Evolutionary conservation across 495 filamentous ascomycete genomes (phyloP).

Genomic region (Penicillium pancosmium): DNA sequence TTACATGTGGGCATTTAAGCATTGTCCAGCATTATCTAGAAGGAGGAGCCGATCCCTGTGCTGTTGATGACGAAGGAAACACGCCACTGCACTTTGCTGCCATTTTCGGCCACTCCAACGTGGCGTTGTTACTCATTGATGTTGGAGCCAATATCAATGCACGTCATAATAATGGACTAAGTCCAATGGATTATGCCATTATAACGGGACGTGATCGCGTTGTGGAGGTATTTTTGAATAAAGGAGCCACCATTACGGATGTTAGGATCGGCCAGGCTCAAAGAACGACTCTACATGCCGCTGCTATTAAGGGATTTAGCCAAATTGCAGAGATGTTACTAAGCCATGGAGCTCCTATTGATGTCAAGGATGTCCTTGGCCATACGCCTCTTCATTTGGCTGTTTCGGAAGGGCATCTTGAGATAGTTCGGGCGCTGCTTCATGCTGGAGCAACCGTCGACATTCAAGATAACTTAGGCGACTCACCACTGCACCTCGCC

Average conservation of each 20-base stretch:
- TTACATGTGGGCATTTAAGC: slow-evolving; percentile 7
- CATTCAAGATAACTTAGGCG: slow-evolving; percentile 1
- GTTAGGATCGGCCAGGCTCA: not conserved
- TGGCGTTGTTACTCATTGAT: slow-evolving; percentile 4
- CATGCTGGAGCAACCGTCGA: not conserved
- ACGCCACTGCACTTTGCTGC: slow-evolving; percentile 4
- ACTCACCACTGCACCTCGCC: slow-evolving; percentile 2
- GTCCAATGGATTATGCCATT: slow-evolving; percentile 3
- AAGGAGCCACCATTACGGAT: slow-evolving; percentile 6
- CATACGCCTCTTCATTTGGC: slow-evolving; percentile 9
- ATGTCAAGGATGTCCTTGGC: not conserved
- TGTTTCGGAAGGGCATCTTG: slow-evolving; percentile 3
- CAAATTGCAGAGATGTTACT: slow-evolving; percentile 2
- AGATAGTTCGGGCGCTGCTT: slow-evolving; percentile 4
- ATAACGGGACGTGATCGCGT: slow-evolving; percentile 3
- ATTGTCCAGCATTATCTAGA: slow-evolving; percentile 6
- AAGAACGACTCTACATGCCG: slow-evolving; percentile 6
- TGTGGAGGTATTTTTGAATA: slow-evolving; percentile 3
- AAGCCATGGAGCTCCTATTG: slow-evolving; percentile 3
- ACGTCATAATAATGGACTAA: not conserved
- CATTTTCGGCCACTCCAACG: not conserved
- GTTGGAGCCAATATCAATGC: slow-evolving; percentile 6
- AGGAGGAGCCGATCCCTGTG: not conserved
- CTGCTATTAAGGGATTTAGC: slow-evolving; percentile 7
- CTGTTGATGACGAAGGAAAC: slow-evolving; percentile 4